These are phyloP conservation scores for Hygrocybe punicea DNA, from an alignment of 768 basidiomycete species.

Conservation along the genomic window DNA sequence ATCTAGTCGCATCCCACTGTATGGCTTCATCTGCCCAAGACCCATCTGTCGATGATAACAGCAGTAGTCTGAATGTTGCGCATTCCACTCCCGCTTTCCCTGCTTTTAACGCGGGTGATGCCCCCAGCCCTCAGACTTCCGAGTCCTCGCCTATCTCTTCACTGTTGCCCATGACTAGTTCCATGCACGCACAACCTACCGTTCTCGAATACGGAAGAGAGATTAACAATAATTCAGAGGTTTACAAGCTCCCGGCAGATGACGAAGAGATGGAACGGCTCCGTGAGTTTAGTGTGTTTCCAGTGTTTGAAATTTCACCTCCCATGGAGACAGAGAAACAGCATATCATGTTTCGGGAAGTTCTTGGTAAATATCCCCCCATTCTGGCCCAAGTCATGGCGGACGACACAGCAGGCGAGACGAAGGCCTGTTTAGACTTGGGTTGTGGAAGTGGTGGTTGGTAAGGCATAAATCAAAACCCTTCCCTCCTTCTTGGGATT, in stretches of 20 bases:
- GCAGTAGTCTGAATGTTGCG: conserved; percentile 38
- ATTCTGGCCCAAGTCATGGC: conserved; percentile 56
- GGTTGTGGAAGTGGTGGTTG: conserved; percentile 80
- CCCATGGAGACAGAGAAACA: conserved; percentile 52
- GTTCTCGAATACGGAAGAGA: conserved; percentile 65
- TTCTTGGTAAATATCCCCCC: conserved; percentile 67
- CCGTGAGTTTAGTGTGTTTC: too few species aligned
- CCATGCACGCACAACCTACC: conserved; percentile 55
- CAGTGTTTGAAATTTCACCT: too few species aligned
- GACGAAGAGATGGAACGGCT: conserved; percentile 72
- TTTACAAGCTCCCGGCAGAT: conserved; percentile 76
- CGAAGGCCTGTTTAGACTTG: conserved; percentile 65
- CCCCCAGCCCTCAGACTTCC: conserved; percentile 43
- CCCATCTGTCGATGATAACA: conserved; percentile 37
- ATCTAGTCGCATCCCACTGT: too few species aligned
- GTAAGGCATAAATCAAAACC: conserved; percentile 33
- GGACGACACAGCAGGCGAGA: conserved; percentile 54
- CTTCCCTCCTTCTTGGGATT: conserved; percentile 4
- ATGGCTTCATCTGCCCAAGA: neutral
- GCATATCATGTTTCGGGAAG: conserved; percentile 58
- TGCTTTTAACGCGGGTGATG: conserved; percentile 38
- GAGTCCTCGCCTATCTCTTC: conserved; percentile 55
- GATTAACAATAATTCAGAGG: conserved; percentile 74
- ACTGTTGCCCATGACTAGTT: conserved; percentile 64
- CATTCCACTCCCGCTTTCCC: conserved; percentile 43